Evolutionary conservation across 805 yeast species (phyloP).

Genomic region (Nakazawaea ishiwadae): DNA sequence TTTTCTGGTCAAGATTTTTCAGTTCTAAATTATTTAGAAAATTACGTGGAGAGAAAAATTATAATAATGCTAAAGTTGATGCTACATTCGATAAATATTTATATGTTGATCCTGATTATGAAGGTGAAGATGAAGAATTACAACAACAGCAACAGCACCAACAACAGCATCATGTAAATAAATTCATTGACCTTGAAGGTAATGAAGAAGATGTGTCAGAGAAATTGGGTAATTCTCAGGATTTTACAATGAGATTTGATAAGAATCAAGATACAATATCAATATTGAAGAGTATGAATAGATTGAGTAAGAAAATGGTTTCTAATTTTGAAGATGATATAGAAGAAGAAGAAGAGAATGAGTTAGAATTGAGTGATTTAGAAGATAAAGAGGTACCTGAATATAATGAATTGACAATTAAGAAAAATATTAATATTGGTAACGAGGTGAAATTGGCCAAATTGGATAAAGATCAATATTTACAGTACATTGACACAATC

Average conservation of each 20-base stretch:
- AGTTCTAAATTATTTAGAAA: constrained; percentile 84
- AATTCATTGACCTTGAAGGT: constrained; percentile 73
- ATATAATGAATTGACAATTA: constrained; percentile 43
- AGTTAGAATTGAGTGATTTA: constrained; percentile 46
- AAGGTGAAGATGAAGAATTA: constrained; percentile 34
- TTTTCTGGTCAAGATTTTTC: constrained; percentile 95
- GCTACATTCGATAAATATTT: constrained; percentile 80
- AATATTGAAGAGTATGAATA: constrained; percentile 83
- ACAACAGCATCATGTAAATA: constrained; percentile 45
- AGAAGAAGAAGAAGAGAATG: constrained; percentile 33
- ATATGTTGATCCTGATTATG: constrained; percentile 57
- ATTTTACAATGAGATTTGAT: constrained; percentile 76
- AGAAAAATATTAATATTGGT: constrained; percentile 21
- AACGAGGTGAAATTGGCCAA: constrained; percentile 21
- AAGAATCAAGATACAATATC: constrained; percentile 65
- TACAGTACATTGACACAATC: constrained; percentile 18
- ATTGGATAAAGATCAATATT: constrained; percentile 18
- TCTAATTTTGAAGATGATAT: constrained; percentile 38
- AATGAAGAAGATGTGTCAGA: constrained; percentile 79
- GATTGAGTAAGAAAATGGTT: constrained; percentile 79
- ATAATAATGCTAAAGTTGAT: constrained; percentile 76
- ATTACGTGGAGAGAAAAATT: constrained; percentile 82
- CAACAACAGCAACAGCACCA: constrained; percentile 26
- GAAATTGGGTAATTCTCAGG: constrained; percentile 75
- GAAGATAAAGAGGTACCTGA: constrained; percentile 42